Conservation (phyloP, 768 basidiomycete species). For the Pulveroboletus sp. region DNA sequence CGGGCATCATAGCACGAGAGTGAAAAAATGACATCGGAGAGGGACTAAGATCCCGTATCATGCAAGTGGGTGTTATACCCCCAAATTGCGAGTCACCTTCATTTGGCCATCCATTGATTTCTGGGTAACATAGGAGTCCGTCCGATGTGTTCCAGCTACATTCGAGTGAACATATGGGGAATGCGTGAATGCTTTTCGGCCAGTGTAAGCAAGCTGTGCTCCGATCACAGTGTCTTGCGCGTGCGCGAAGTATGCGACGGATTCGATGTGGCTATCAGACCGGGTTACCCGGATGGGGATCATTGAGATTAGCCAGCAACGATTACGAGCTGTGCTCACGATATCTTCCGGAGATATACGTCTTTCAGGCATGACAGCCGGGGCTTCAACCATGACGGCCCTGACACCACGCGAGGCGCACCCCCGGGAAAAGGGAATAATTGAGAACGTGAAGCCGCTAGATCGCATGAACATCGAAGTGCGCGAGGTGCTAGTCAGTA, state of each 20-base stretch:
- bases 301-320: background rate
- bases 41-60: slow-evolving; percentile 42
- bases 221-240: slow-evolving; percentile 68
- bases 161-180: slow-evolving; percentile 60
- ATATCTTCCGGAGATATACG: slow-evolving; percentile 74
- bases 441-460: background rate
- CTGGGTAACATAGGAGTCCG: slow-evolving; percentile 34
- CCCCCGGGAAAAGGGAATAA: slow-evolving; percentile 33
- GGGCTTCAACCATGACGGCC: slow-evolving; percentile 70
- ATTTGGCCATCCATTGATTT: slow-evolving; percentile 63
- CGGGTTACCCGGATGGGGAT: slow-evolving; percentile 52
- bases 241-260: slow-evolving; percentile 72
- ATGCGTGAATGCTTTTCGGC: slow-evolving; percentile 64
- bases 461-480: slow-evolving; percentile 51
- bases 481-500: slow-evolving; percentile 82
- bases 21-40: slow-evolving; percentile 53
- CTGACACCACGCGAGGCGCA: slow-evolving; percentile 71
- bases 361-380: slow-evolving; percentile 68
- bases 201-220: slow-evolving; percentile 75
- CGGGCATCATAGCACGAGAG: slow-evolving; percentile 44
- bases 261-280: slow-evolving; percentile 70
- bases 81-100: slow-evolving; percentile 39
- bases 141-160: slow-evolving; percentile 30
- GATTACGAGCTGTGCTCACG: slow-evolving; percentile 34
- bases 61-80: background rate